These are phyloP conservation scores for Coelastrella sp. DNA, from an alignment of 139 green algal species.

Conservation along the genomic window DNA sequence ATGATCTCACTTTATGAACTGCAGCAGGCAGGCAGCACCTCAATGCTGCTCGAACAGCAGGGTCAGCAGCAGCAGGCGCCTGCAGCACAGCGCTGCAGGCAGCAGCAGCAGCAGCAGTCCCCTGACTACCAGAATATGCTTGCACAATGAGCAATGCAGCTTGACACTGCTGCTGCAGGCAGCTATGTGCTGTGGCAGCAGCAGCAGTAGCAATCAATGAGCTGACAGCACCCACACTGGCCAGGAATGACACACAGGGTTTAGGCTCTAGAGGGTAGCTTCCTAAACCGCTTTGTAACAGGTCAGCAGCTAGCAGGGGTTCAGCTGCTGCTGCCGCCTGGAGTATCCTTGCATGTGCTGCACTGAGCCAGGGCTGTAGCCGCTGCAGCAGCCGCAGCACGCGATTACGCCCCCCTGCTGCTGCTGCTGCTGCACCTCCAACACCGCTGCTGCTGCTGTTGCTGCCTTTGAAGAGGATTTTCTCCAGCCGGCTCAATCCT, in stretches of 20 bases:
- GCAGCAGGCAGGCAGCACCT: slow-evolving; percentile 51
- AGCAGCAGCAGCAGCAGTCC: background rate
- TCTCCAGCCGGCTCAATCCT: background rate
- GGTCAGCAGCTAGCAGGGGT: slow-evolving; percentile 62
- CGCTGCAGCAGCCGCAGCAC: slow-evolving; percentile 56
- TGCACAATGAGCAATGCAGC: background rate
- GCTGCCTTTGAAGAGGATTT: background rate
- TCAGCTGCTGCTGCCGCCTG: slow-evolving; percentile 29
- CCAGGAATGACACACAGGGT: background rate
- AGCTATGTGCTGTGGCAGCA: background rate
- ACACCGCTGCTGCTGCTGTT: background rate
- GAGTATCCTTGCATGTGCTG: slow-evolving; percentile 59
- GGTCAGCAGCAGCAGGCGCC: slow-evolving; percentile 34
- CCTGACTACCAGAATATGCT: background rate
- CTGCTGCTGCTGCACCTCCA: slow-evolving; percentile 23
- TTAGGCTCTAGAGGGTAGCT: slow-evolving; percentile 70
- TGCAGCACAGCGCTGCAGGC: background rate
- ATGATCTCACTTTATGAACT: slow-evolving; percentile 50
- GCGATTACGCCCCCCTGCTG: slow-evolving; percentile 25
- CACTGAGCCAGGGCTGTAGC: slow-evolving; percentile 46
- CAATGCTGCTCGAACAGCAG: slow-evolving; percentile 17
- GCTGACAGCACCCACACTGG: background rate
- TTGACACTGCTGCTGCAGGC: slow-evolving; percentile 42
- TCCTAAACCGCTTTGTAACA: slow-evolving; percentile 57
- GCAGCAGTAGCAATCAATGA: slow-evolving; percentile 7